Conservation (phyloP, 1,284 basidiomycete species). For the Rhodotorula sp. region DNA sequence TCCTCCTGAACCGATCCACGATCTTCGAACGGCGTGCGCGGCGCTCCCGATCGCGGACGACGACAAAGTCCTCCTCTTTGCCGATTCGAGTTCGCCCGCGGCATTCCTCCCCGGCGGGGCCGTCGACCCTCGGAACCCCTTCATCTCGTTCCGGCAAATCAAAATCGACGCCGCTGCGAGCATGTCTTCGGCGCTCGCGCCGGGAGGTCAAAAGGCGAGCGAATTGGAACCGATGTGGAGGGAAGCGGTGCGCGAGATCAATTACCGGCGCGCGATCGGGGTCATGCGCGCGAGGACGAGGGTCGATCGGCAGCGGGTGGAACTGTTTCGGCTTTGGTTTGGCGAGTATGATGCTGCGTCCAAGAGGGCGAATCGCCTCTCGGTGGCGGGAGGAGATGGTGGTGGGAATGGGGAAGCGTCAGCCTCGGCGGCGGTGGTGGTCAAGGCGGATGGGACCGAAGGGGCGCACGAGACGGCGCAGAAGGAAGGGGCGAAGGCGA, state of each 20-base stretch:
- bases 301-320: conserved; percentile 24
- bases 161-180: conserved; percentile 4
- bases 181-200: not conserved
- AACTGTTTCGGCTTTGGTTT: conserved; percentile 23
- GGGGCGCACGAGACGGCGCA: not conserved
- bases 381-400: not conserved
- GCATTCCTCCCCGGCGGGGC: not conserved
- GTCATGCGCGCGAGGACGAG: conserved; percentile 10
- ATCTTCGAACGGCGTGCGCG: conserved; percentile 11
- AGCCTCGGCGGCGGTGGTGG: not conserved
- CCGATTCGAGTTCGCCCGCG: conserved; percentile 2
- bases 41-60: conserved; percentile 6
- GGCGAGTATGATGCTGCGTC: not conserved
- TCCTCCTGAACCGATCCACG: not conserved
- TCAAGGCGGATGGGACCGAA: not conserved
- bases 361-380: too few species aligned
- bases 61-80: conserved; percentile 5
- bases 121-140: conserved; percentile 24
- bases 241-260: conserved; percentile 27
- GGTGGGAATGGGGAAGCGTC: not conserved
- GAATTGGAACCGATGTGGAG: conserved; percentile 8
- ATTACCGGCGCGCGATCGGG: conserved; percentile 6
- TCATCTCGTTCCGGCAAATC: conserved; percentile 25
- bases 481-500: not conserved
- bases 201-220: not conserved